phyloP scores from a whole-genome alignment of 345 rosid genomes.

The Hevea brasiliensis region DNA sequence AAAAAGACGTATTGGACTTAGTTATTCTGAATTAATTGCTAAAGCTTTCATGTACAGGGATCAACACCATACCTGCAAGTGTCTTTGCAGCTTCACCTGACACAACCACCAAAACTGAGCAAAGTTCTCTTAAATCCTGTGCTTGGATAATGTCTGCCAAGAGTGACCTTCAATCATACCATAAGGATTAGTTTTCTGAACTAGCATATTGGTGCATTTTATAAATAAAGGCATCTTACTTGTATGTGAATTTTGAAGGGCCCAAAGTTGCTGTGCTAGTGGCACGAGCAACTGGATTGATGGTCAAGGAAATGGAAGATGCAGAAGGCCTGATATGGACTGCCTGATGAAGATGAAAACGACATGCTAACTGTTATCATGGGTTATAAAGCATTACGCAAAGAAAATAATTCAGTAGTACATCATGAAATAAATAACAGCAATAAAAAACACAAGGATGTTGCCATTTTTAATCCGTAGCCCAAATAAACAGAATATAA shows the following conservation, averaged over 20 bases:
- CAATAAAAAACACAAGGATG: neutral
- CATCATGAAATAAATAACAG: constrained; percentile 1
- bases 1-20: neutral
- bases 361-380: constrained; percentile 7
- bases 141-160: constrained; percentile 93
- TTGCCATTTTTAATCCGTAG: constrained; percentile 1
- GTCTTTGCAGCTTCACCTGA: constrained; percentile 78
- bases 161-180: constrained; percentile 68
- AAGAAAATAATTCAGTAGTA: neutral
- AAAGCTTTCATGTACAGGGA: neutral
- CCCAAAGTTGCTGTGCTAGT: constrained; percentile 40
- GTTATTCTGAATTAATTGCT: neutral
- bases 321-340: constrained; percentile 52
- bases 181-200: constrained; percentile 35
- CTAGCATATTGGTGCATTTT: constrained; percentile 12
- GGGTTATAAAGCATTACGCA: neutral
- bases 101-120: constrained; percentile 85
- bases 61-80: constrained; percentile 54
- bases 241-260: constrained; percentile 75
- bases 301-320: constrained; percentile 47
- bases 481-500: neutral
- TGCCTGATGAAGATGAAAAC: constrained; percentile 45
- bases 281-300: constrained; percentile 49
- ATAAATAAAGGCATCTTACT: constrained; percentile 43
- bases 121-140: constrained; percentile 87